Percentiles rank a stretch among this genome's conserved stretches.
Evolutionary conservation across 2,329 filamentous ascomycete species (phyloP).

Genomic region (Arthrinium phaeospermum): DNA sequence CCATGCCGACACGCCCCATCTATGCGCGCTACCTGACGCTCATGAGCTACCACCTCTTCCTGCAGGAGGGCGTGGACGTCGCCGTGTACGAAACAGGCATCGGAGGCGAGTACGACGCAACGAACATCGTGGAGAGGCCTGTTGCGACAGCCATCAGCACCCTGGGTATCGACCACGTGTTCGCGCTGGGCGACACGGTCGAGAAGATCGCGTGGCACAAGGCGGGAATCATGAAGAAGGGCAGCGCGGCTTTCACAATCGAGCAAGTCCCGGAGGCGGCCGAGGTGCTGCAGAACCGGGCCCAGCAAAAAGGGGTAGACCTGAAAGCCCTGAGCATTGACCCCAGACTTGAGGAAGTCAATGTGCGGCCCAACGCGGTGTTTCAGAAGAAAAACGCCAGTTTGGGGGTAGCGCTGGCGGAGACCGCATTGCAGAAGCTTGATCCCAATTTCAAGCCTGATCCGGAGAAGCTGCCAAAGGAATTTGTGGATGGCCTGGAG

Average conservation of each 20-base stretch:
- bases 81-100: conserved; percentile 72
- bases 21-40: conserved; percentile 69
- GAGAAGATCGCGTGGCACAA: conserved; percentile 77
- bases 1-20: conserved; percentile 53
- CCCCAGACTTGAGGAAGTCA: conserved; percentile 50
- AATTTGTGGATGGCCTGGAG: conserved; percentile 77
- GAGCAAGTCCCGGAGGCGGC: conserved; percentile 54
- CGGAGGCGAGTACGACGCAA: conserved; percentile 72
- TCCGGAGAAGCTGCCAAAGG: conserved; percentile 54
- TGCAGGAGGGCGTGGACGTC: conserved; percentile 65
- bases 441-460: conserved; percentile 39
- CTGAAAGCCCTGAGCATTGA: conserved; percentile 55
- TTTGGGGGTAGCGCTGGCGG: conserved; percentile 56
- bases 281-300: conserved; percentile 55
- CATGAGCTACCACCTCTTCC: conserved; percentile 70
- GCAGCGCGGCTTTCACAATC: conserved; percentile 62
- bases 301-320: conserved; percentile 56
- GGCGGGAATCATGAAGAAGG: conserved; percentile 71
- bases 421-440: conserved; percentile 53
- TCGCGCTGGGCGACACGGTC: conserved; percentile 65
- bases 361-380: conserved; percentile 55
- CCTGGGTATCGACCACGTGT: conserved; percentile 73
- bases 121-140: conserved; percentile 67
- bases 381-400: conserved; percentile 66
- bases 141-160: conserved; percentile 66